Percentiles rank a stretch among this genome's conserved stretches.
Conservation (phyloP, 2,329 filamentous ascomycete genomes). For the Neoarthrinium moseri region DNA sequence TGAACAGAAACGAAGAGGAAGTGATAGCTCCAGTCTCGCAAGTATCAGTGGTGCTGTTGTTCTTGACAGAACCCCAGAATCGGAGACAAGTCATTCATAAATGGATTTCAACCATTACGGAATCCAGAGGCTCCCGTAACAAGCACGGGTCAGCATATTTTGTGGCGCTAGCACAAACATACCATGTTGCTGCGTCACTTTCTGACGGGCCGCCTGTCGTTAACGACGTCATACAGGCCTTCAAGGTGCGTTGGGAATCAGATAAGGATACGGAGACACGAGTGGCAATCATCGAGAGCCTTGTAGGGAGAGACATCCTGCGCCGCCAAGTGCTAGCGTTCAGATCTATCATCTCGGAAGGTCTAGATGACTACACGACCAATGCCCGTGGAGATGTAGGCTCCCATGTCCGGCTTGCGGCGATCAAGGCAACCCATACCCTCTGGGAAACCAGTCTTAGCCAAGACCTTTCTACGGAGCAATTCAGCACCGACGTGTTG, state of each 20-base stretch:
- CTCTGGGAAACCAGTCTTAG: constrained; percentile 44
- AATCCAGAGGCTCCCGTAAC: constrained; percentile 29
- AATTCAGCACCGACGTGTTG: constrained; percentile 23
- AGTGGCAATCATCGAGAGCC: constrained; percentile 54
- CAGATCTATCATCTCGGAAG: constrained; percentile 47
- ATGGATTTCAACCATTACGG: constrained; percentile 46
- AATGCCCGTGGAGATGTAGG: constrained; percentile 88
- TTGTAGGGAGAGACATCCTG: constrained; percentile 47
- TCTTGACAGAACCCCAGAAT: constrained; percentile 37
- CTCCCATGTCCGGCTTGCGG: constrained; percentile 79
- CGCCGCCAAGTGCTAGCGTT: constrained; percentile 39
- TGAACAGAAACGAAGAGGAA: constrained; percentile 49
- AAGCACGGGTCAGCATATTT: constrained; percentile 50
- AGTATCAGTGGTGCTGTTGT: constrained; percentile 49
- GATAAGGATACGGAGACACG: constrained; percentile 51
- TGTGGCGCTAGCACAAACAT: constrained; percentile 50
- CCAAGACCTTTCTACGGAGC: constrained; percentile 8
- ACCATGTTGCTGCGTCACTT: constrained; percentile 34
- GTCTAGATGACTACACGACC: constrained; percentile 86
- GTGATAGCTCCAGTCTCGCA: constrained; percentile 47
- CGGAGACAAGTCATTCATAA: constrained; percentile 38
- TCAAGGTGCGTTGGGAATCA: constrained; percentile 52
- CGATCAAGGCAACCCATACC: constrained; percentile 71
- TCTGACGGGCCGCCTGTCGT: constrained; percentile 6
- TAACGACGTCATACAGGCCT: constrained; percentile 36